A percentile compares a stretch with the other conserved stretches of the same genome.
Conservation (phyloP, 345 rosid genomes). For the Firmiana major region DNA sequence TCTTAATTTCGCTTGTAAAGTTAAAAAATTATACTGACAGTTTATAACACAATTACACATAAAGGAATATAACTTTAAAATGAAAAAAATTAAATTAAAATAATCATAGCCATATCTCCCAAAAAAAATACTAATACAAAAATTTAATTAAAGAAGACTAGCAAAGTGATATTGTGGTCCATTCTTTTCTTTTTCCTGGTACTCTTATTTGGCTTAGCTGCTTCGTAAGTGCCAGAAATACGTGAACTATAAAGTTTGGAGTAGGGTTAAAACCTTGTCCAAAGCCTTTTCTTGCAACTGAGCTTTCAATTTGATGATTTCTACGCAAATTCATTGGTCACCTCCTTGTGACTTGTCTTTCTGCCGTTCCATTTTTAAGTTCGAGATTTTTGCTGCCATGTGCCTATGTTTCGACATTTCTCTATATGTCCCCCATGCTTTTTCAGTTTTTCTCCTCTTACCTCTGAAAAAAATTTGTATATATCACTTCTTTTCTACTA, state of each 20-base stretch:
- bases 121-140: too few species aligned
- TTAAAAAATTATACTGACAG: too few species aligned
- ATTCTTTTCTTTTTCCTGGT: neutral
- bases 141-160: neutral
- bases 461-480: neutral
- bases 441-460: neutral
- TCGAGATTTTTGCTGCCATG: constrained; percentile 6
- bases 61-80: too few species aligned
- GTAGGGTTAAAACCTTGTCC: constrained; percentile 15
- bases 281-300: constrained; percentile 18
- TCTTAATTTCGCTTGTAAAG: too few species aligned
- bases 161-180: constrained; percentile 13
- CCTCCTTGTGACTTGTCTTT: neutral
- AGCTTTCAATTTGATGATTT: constrained; percentile 49
- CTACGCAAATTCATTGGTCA: constrained; percentile 17
- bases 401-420: neutral
- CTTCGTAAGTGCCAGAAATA: constrained; percentile 26
- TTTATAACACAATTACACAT: too few species aligned
- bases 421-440: neutral
- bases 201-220: constrained; percentile 7
- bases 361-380: neutral
- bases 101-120: neutral
- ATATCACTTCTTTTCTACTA: neutral
- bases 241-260: neutral
- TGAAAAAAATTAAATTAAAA: too few species aligned